These are phyloP conservation scores for Thalassiosira hispida DNA, from an alignment of 352 stramenopile genomes.

Conservation along the genomic window DNA sequence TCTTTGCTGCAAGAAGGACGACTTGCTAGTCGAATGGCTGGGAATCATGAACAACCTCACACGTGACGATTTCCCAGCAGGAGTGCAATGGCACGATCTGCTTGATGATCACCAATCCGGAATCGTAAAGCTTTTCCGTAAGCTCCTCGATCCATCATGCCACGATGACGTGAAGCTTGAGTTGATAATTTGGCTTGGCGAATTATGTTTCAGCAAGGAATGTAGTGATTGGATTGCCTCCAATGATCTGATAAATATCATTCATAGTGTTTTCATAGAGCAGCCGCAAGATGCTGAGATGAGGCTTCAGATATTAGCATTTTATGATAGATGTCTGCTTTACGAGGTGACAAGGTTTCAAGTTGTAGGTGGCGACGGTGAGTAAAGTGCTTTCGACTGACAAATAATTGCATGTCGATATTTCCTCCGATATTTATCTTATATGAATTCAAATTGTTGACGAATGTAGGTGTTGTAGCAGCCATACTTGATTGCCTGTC, in stretches of 20 bases:
- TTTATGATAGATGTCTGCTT: slow-evolving; percentile 71
- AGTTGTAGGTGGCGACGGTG: slow-evolving; percentile 37
- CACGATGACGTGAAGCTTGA: slow-evolving; percentile 81
- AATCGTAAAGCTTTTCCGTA: slow-evolving; percentile 88
- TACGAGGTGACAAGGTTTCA: slow-evolving; percentile 52
- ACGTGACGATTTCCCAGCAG: slow-evolving; percentile 88
- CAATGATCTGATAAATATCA: slow-evolving; percentile 29
- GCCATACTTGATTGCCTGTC: slow-evolving; percentile 36
- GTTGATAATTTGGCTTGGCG: slow-evolving; percentile 85
- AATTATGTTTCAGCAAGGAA: slow-evolving; percentile 55
- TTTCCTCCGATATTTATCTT: not conserved
- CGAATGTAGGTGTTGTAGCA: slow-evolving; percentile 34
- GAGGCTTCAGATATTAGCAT: slow-evolving; percentile 76
- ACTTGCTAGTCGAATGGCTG: slow-evolving; percentile 92
- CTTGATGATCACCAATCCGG: slow-evolving; percentile 89
- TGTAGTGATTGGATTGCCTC: slow-evolving; percentile 50
- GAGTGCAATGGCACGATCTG: slow-evolving; percentile 90
- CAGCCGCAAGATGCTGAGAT: slow-evolving; percentile 75
- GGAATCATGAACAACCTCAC: slow-evolving; percentile 93
- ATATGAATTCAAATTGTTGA: no score
- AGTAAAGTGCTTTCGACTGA: not conserved
- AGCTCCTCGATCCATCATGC: slow-evolving; percentile 92
- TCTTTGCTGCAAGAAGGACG: slow-evolving; percentile 89
- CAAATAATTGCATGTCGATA: not conserved
- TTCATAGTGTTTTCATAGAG: slow-evolving; percentile 29